Evolutionary conservation across 2,329 filamentous ascomycete genomes (phyloP), one percentile per base, ranked within the genome.

Genomic region (Tricladium varicosporioides): DNA sequence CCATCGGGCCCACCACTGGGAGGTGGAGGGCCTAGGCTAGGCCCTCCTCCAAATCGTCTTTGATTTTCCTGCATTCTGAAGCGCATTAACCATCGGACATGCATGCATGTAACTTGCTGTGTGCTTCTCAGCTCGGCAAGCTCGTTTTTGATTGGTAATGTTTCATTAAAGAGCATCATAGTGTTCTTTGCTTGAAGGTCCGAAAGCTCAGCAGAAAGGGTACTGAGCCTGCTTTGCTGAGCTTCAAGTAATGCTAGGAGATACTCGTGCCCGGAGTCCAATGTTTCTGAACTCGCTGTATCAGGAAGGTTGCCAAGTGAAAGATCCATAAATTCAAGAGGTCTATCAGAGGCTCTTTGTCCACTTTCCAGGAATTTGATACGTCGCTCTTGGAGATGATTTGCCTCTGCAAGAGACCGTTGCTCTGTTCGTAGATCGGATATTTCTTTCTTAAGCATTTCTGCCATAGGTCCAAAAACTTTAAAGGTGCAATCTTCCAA

Each of bases 141-240:
- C 69, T 85, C 81, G 57, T 86, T 82, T 56, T 83, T 82, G 59
- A 86, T 79, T 7, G 80, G 82, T 65, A 84, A 77, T 5, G 82
- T 80, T 68, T 86, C 81, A 63, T 84, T 85, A 65, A 86, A 76
- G 8, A 84, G 76, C 76, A 82, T 80, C 70, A 84, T 80, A 32
- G 78, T 82, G 65, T 85, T 82, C 49, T 81, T 78, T 2, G 79
- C 80, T 65, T 86, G 83, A 50, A 84, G 75, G 57, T 85, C 82
- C 16, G 78, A 80, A 40, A 86, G 65, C 44, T 78, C 79, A 54
- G 82, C 78, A 51, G 82, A 80, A 2, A 86, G 70, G 49, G 82
- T 78, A 62, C 83, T 81, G 44, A 86, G 79, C 70, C 75, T 80
- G 68, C 67, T 77, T 64, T 84, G 81, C 62, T 80, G 76, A n/a